Percentiles rank a stretch among this genome's conserved stretches.
Evolutionary conservation across 805 yeast species (phyloP).

Genomic region (Hanseniaspora nectarophila): DNA sequence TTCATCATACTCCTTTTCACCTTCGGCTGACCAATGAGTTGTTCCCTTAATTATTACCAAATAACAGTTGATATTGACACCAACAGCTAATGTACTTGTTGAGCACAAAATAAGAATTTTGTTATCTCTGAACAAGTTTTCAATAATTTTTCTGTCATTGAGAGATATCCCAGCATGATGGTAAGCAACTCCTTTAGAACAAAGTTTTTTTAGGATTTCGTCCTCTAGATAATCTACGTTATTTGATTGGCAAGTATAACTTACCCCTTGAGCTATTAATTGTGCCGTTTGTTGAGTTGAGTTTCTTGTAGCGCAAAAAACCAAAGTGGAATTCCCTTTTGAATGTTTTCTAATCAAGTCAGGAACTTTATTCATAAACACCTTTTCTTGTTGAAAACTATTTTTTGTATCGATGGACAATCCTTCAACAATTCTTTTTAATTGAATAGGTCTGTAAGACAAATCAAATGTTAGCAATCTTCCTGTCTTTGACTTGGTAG

Average conservation of each 20-base stretch:
- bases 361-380: conserved; percentile 33
- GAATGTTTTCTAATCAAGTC: conserved; percentile 33
- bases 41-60: conserved; percentile 53
- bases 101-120: conserved; percentile 37
- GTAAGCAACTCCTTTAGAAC: conserved; percentile 35
- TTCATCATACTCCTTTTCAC: conserved; percentile 41
- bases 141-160: conserved; percentile 38
- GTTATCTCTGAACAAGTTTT: conserved; percentile 35
- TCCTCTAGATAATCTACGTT: conserved; percentile 19
- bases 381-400: conserved; percentile 38
- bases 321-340: conserved; percentile 34
- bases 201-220: conserved; percentile 23
- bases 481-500: conserved; percentile 25
- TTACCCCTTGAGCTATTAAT: conserved; percentile 15
- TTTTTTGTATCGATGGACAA: conserved; percentile 31
- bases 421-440: conserved; percentile 36
- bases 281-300: conserved; percentile 39
- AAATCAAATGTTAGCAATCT: conserved; percentile 36
- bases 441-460: conserved; percentile 35
- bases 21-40: conserved; percentile 42
- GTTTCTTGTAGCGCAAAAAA: conserved; percentile 45
- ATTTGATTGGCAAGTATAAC: conserved; percentile 16
- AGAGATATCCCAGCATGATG: conserved; percentile 49
- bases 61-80: conserved; percentile 51
- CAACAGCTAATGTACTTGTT: conserved; percentile 51